phyloP scores from a whole-genome alignment of 1,284 basidiomycete species.

The Cryptococcus sp. region DNA sequence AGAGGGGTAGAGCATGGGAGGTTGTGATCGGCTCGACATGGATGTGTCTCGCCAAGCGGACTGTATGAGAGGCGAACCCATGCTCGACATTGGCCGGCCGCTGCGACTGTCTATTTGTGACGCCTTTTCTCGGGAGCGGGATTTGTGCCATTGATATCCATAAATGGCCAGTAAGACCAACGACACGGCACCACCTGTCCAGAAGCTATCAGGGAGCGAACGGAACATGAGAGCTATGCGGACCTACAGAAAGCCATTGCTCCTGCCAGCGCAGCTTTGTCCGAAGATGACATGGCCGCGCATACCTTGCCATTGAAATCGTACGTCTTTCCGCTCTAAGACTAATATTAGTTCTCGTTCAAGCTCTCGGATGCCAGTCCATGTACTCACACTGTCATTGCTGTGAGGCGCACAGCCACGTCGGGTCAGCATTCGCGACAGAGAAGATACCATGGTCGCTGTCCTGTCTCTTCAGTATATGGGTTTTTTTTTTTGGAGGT shows the following conservation, averaged over 20 bases:
- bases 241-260: no score
- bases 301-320: constrained; percentile 37
- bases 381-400: neutral
- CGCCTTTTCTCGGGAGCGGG: constrained; percentile 4
- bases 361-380: no score
- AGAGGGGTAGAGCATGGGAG: constrained; percentile 7
- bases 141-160: constrained; percentile 4
- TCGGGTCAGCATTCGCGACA: neutral
- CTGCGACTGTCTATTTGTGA: neutral
- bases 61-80: constrained; percentile 17
- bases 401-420: neutral
- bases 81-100: constrained; percentile 16
- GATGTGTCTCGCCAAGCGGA: constrained; percentile 3
- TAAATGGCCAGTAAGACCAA: constrained; percentile 15
- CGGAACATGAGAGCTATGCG: neutral
- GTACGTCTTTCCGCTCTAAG: constrained; percentile 31
- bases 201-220: no score
- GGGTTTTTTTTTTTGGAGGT: neutral
- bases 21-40: constrained; percentile 4
- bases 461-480: neutral
- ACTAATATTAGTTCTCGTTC: neutral
- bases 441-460: neutral
- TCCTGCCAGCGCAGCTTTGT: constrained; percentile 11
- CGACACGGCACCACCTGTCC: constrained; percentile 21
- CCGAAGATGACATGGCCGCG: constrained; percentile 19